Evolutionary conservation across 331 rosid genomes (phyloP), one percentile per base, ranked within the genome.

Genomic region (Prunus yedoensis): DNA sequence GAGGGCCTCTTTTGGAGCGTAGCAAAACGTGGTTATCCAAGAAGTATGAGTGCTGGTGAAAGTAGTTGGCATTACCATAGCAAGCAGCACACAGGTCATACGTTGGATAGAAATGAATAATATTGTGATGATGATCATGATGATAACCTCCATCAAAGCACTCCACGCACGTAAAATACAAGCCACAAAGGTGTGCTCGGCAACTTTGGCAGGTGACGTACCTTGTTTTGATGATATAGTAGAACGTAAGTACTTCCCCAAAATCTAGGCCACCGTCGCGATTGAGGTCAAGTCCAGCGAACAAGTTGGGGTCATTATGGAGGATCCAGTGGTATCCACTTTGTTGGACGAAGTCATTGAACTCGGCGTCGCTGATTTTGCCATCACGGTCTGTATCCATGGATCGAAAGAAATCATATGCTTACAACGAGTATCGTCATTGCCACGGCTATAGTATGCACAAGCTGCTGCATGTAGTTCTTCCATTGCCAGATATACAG

Each of bases 1-100:
- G 67, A 71, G 75, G 18, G 17, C 85, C 79, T 32, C 79, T 56
- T 78, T 82, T 82, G 85, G 79, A 50, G 15, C 83, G 54, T 17
- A 82, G 59, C 74, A 82, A 38, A 3, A 82, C 41, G 63, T 78
- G 81, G 56, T 64, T 77, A 70, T 82, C 85, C 69, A 78, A 16
- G 65, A 82, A 82, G 23, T 35, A 45, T 10, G 5, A 38, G 32
- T 78, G 85, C 46, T 14, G 25, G 75, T 81, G 81, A 61, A 0
- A 1, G 27, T 57, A 77, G 8, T 32, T 62, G 28, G n/a, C 6
- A 1, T 32, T 16, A 12, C 64, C 38, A 25, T 81, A 77, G 67
- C 85, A 72, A 17, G 16, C 14, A 9, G 71, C 45, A 15, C 85
- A 81, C 20, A 81, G 75, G 41, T 81, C 75, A 8, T 10, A 81